Percentiles rank a stretch among this genome's conserved stretches.
phyloP scores from a whole-genome alignment of 192 early-diverging fungal genomes.

The Lunasporangiospora selenospora region DNA sequence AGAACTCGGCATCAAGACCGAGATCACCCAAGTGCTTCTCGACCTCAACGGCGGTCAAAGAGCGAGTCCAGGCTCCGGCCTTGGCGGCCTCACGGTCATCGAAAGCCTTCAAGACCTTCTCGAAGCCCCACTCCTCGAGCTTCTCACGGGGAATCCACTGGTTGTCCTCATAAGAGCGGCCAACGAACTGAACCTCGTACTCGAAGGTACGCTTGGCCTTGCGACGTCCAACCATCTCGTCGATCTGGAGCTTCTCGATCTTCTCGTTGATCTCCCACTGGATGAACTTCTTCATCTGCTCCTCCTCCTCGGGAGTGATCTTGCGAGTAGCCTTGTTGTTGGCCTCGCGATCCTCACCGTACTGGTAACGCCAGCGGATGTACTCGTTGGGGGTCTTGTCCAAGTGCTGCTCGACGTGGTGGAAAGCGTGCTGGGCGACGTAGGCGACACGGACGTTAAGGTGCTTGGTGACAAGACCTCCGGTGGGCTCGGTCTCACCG shows the following conservation, averaged over 20 bases:
- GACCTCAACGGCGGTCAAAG: conserved; percentile 72
- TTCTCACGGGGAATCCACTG: conserved; percentile 75
- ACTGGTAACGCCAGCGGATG: conserved; percentile 83
- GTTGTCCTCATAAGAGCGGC: conserved; percentile 77
- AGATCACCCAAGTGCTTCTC: conserved; percentile 79
- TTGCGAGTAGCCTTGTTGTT: conserved; percentile 76
- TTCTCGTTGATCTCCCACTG: conserved; percentile 55
- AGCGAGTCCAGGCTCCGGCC: conserved; percentile 73
- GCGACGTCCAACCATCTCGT: conserved; percentile 69
- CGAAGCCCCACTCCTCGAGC: conserved; percentile 75
- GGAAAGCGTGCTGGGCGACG: conserved; percentile 88
- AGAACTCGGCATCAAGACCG: conserved; percentile 79
- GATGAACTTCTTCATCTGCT: conserved; percentile 51
- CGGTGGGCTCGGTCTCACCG: conserved; percentile 75
- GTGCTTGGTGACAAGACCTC: conserved; percentile 81
- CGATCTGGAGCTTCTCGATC: conserved; percentile 57
- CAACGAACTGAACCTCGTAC: conserved; percentile 76
- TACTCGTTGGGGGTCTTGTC: conserved; percentile 61
- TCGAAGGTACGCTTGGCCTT: conserved; percentile 71
- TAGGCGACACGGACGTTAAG: conserved; percentile 86
- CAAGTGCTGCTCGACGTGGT: conserved; percentile 84
- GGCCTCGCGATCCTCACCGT: conserved; percentile 80
- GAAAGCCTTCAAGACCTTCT: conserved; percentile 71
- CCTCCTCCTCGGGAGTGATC: conserved; percentile 70
- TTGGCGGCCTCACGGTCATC: conserved; percentile 68